Evolutionary conservation across 2,329 filamentous ascomycete genomes (phyloP).

Genomic region (Claviceps paspali): DNA sequence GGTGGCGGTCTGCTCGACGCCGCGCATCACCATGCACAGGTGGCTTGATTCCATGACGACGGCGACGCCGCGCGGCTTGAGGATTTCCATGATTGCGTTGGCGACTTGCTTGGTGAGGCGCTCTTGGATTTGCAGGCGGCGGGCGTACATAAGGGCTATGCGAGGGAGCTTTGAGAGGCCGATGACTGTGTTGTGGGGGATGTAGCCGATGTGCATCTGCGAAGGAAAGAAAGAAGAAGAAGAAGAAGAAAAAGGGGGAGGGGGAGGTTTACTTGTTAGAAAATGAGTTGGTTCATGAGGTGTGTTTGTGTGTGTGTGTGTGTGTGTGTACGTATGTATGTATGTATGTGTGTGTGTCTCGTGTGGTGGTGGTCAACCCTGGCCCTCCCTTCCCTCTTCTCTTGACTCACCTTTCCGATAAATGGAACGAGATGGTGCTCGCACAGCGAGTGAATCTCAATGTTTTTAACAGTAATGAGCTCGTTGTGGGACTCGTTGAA

Average conservation of each 20-base stretch:
- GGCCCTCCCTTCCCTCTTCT: too few relatives aligned
- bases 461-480: constrained; percentile 94
- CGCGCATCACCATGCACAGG: constrained; percentile 97
- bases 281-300: too few relatives aligned
- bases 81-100: constrained; percentile 78
- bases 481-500: constrained; percentile 97
- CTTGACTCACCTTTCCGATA: constrained; percentile 60
- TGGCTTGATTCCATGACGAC: constrained; percentile 97
- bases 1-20: constrained; percentile 81
- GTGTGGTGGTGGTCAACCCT: too few relatives aligned
- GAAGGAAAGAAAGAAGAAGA: background rate
- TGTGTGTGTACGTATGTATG: too few relatives aligned
- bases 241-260: background rate
- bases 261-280: too few relatives aligned
- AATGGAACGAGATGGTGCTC: constrained; percentile 97
- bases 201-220: constrained; percentile 98
- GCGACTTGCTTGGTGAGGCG: constrained; percentile 92
- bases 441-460: constrained; percentile 86
- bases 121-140: constrained; percentile 89
- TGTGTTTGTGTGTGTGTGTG: too few relatives aligned
- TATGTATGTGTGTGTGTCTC: too few relatives aligned
- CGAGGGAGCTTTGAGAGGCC: constrained; percentile 91
- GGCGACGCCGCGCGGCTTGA: constrained; percentile 86
- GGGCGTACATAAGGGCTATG: constrained; percentile 93
- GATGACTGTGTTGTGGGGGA: constrained; percentile 79